Evolutionary conservation across 2,329 filamentous ascomycete species (phyloP), one percentile per base, ranked within the genome.

Genomic region (Colletotrichum endophyticum): DNA sequence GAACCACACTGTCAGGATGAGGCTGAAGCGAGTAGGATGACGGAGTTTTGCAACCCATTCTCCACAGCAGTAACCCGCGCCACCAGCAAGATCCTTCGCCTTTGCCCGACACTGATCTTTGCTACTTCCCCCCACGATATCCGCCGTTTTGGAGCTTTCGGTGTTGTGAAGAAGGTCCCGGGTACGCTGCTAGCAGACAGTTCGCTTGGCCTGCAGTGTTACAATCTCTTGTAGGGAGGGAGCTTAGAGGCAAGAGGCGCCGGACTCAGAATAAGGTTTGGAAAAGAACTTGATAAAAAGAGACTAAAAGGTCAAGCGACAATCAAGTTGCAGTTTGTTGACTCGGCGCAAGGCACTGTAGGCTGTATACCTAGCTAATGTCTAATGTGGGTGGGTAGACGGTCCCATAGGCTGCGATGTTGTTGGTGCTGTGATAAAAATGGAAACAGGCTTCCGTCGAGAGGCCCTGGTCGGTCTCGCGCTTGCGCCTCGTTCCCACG

Each of bases 11-110:
- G 27, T 22, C 13, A 22, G 28, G 15, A 16, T 30, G 53, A 62
- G 72, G 67, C 59, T 62, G 67, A 62, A 49, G 67, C 22, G 49
- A 61, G 64, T 13, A 71, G 72, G 72, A 75, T 71, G 72, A 16
- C 16, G 32, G 59, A 66, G 27, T 28, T 19, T 44, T n/a, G 67
- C 44, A 34, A 66, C 36, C n/a, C n/a, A 57, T 49, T 44, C 59
- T n/a, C 72, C 67, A 70, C 59, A 19, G 34, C 27, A 36, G 49
- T 28, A 13, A 73, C 36, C 56, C 27, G 53, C 64, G 70, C 70
- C 70, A 69, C 53, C 36, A 49, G 28, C 56, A 62, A 36, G 49
- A 69, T 73, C 64, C 64, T 73, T 68, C 64, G 53, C 16, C n/a
- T 32, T 59, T 34, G 4, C 53, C 32, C 16, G 36, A 25, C 56